phyloP scores from a whole-genome alignment of 2,329 filamentous ascomycete genomes.

The Neobulgaria alba region DNA sequence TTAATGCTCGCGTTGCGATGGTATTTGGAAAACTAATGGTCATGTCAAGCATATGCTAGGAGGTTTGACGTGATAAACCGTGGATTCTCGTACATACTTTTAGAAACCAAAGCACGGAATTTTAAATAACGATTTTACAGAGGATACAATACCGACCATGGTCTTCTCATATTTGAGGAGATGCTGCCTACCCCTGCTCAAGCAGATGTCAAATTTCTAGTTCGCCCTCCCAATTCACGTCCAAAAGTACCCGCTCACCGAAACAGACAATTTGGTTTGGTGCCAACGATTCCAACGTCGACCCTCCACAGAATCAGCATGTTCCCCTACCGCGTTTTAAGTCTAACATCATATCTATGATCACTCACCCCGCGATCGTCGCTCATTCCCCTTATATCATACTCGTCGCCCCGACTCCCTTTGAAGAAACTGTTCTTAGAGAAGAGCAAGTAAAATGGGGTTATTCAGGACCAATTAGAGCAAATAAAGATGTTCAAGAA shows the following conservation, averaged over 20 bases:
- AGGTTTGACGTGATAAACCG: slow-evolving; percentile 22
- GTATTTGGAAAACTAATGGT: too few species aligned
- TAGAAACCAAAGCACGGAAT: not conserved
- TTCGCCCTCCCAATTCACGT: slow-evolving; percentile 3
- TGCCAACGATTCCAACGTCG: slow-evolving; percentile 75
- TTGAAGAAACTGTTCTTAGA: slow-evolving; percentile 60
- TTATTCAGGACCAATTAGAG: slow-evolving; percentile 31
- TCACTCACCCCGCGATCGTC: slow-evolving; percentile 59
- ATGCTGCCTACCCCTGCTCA: slow-evolving; percentile 18
- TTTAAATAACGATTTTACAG: not conserved
- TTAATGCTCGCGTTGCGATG: not conserved
- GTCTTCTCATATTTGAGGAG: not conserved
- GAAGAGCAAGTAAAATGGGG: slow-evolving; percentile 29
- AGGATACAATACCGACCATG: not conserved
- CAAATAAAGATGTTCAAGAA: slow-evolving; percentile 44
- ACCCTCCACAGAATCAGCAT: slow-evolving; percentile 55
- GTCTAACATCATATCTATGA: slow-evolving; percentile 59
- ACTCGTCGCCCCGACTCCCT: slow-evolving; percentile 73
- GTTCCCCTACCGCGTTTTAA: slow-evolving; percentile 66
- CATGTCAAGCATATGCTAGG: slow-evolving; percentile 19
- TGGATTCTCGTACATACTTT: slow-evolving; percentile 11
- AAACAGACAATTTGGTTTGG: slow-evolving; percentile 59
- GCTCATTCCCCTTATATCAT: slow-evolving; percentile 66
- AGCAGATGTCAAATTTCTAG: slow-evolving; percentile 15
- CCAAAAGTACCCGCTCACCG: not conserved